A percentile compares a stretch with the other conserved stretches of the same genome.
Evolutionary conservation across 2,329 filamentous ascomycete genomes (phyloP).

Genomic region (Pseudohalonectria lignicola): DNA sequence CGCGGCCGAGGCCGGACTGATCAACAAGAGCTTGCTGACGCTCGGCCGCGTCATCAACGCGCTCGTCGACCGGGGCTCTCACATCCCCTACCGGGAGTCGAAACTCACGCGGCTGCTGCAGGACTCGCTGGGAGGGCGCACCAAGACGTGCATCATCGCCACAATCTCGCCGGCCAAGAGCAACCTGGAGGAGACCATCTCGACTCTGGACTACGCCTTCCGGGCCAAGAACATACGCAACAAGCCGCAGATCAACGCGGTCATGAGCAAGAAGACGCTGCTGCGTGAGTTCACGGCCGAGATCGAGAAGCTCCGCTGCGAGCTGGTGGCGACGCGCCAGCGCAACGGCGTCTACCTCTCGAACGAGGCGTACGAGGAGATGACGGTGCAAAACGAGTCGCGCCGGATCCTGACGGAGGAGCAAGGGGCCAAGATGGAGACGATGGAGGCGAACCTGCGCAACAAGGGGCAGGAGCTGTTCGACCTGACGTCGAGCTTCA

Average conservation of each 20-base stretch:
- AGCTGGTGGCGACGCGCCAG: slow-evolving; percentile 84
- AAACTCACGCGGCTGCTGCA: slow-evolving; percentile 91
- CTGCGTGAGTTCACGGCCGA: slow-evolving; percentile 83
- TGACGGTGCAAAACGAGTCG: slow-evolving; percentile 86
- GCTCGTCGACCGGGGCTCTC: slow-evolving; percentile 75
- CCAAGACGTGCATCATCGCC: slow-evolving; percentile 97
- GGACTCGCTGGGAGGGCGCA: slow-evolving; percentile 89
- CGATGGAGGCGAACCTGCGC: slow-evolving; percentile 78
- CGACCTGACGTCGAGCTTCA: slow-evolving; percentile 74
- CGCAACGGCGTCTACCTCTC: slow-evolving; percentile 93
- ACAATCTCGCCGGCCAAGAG: slow-evolving; percentile 90
- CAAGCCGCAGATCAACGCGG: slow-evolving; percentile 89
- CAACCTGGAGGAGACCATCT: slow-evolving; percentile 96
- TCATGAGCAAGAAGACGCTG: slow-evolving; percentile 86
- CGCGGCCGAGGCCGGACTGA: slow-evolving; percentile 86
- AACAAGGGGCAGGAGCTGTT: slow-evolving; percentile 94
- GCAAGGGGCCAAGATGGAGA: slow-evolving; percentile 83
- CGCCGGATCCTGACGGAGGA: slow-evolving; percentile 85
- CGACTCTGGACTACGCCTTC: slow-evolving; percentile 95
- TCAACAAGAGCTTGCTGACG: slow-evolving; percentile 95
- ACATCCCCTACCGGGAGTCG: slow-evolving; percentile 89
- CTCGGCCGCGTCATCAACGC: slow-evolving; percentile 96
- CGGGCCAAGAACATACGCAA: slow-evolving; percentile 97
- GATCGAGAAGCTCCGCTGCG: slow-evolving; percentile 89
- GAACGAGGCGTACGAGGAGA: slow-evolving; percentile 79